Evolutionary conservation across 176 grass and related monocot species (phyloP), one percentile per base, ranked within the genome.

Genomic region (Phoenix dactylifera): DNA sequence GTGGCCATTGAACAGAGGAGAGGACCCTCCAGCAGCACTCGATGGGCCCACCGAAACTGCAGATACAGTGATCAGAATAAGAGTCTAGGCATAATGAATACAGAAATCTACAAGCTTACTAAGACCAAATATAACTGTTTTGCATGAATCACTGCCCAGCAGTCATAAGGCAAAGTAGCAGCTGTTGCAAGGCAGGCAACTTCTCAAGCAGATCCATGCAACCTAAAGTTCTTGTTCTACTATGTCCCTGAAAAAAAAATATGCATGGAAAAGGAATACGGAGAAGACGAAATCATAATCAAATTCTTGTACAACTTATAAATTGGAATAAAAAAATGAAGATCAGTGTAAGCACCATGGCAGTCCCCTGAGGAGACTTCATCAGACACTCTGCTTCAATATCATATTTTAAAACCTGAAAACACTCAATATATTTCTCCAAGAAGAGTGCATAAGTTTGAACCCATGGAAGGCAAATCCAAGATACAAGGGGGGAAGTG

Each of bases 401-500:
- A 24, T 97, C 87, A 16, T 97, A 97, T 72, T 88, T 97, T 44
- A 91, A 62, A 54, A 85, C 26, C 67, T 72, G 70, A 87, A 84
- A 85, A 66, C 87, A 90, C 49, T 97, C 87, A 15, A 97, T 75
- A 3, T 83, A 57, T 79, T 97, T 87, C 52, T 97, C 81, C 10
- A 97, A 72, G 65, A 88, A 91, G 18, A 85, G 65, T 2, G 87
- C 83, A 55, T 97, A 91, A 2, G 81, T 77, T 66, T 83, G 83
- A 50, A 91, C 78, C 87, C 92, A 97, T 49, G 78, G 61, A 15
- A 87, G 91, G 68, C 77, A 97, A 77, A 91, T 81, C 87, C 83
- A 97, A 63, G 92, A 87, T 97, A 65, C 14, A 50, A 66, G 51
- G 64, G 54, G 18, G 30, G 0, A 35, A 35, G 30, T 7, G 6